Conservation (phyloP, 192 early-diverging fungal species). For the Coemansia sp. region DNA sequence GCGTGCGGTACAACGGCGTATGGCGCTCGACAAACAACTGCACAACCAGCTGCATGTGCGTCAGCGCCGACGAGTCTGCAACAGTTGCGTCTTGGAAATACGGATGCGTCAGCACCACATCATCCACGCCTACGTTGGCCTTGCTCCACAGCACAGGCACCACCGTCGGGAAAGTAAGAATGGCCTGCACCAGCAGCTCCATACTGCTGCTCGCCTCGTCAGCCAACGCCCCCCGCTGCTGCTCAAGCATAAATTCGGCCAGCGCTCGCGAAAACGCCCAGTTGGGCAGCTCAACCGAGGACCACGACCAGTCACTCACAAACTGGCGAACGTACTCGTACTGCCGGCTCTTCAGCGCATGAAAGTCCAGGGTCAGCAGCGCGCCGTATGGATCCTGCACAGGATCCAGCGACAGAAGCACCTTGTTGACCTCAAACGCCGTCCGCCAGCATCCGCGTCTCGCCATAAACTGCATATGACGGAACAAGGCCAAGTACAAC, state of each 20-base stretch:
- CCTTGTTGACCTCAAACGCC: conserved; percentile 84
- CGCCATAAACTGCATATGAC: conserved; percentile 80
- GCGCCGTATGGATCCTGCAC: conserved; percentile 72
- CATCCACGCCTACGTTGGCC: conserved; percentile 58
- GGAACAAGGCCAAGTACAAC: conserved; percentile 76
- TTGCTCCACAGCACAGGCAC: conserved; percentile 65
- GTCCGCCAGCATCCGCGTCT: conserved; percentile 94
- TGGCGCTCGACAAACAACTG: conserved; percentile 72
- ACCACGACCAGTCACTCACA: conserved; percentile 44
- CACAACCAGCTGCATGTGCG: conserved; percentile 62
- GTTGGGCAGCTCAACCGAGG: conserved; percentile 57
- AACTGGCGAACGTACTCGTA: conserved; percentile 60
- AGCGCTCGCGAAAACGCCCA: conserved; percentile 75
- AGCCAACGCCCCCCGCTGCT: not conserved
- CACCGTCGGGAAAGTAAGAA: conserved; percentile 67
- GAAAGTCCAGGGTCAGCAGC: conserved; percentile 78
- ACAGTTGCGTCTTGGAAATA: conserved; percentile 54
- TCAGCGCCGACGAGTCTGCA: conserved; percentile 37
- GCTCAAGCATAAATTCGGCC: conserved; percentile 72
- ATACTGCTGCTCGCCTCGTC: conserved; percentile 19
- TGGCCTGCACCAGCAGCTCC: conserved; percentile 63
- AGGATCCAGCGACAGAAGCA: conserved; percentile 71
- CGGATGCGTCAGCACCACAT: conserved; percentile 51
- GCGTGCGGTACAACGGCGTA: conserved; percentile 79
- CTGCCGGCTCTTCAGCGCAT: conserved; percentile 76